These are phyloP conservation scores for Cryptococcus sp. DNA, from an alignment of 1,284 basidiomycete species.

Conservation along the genomic window DNA sequence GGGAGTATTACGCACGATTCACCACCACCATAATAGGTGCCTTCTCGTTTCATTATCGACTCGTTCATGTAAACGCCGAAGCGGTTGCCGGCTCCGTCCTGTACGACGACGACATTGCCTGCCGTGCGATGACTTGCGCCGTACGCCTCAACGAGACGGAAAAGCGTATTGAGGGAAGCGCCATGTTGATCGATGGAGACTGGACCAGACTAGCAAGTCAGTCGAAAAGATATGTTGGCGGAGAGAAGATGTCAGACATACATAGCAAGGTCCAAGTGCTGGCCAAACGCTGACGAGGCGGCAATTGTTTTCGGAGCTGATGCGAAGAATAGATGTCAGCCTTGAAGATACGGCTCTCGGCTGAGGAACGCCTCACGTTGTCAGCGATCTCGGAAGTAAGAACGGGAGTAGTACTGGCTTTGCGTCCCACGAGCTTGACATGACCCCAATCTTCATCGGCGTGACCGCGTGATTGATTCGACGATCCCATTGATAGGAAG, in stretches of 20 bases:
- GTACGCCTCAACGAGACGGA: slow-evolving; percentile 62
- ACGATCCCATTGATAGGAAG: slow-evolving; percentile 53
- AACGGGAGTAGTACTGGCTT: slow-evolving; percentile 62
- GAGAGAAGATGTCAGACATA: slow-evolving; percentile 20
- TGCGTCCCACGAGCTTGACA: slow-evolving; percentile 58
- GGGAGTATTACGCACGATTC: slow-evolving; percentile 66
- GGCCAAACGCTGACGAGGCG: slow-evolving; percentile 76
- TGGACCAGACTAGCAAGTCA: slow-evolving; percentile 11
- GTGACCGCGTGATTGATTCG: slow-evolving; percentile 51
- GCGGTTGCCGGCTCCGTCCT: slow-evolving; percentile 63
- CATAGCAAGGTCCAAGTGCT: slow-evolving; percentile 85
- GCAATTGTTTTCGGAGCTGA: slow-evolving; percentile 72
- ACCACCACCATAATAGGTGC: slow-evolving; percentile 77
- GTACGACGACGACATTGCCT: slow-evolving; percentile 63
- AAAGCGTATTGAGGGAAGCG: slow-evolving; percentile 86
- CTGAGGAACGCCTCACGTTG: slow-evolving; percentile 56
- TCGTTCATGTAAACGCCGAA: slow-evolving; percentile 85
- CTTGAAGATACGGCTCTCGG: no score
- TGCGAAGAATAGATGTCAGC: neutral
- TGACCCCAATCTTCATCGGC: slow-evolving; percentile 44
- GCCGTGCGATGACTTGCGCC: slow-evolving; percentile 39
- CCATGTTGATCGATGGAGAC: slow-evolving; percentile 91
- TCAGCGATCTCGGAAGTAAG: slow-evolving; percentile 63
- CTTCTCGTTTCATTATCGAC: slow-evolving; percentile 62
- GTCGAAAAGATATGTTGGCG: slow-evolving; percentile 4